phyloP scores from a whole-genome alignment of 805 yeast genomes.

The Barnettozyma salicaria region DNA sequence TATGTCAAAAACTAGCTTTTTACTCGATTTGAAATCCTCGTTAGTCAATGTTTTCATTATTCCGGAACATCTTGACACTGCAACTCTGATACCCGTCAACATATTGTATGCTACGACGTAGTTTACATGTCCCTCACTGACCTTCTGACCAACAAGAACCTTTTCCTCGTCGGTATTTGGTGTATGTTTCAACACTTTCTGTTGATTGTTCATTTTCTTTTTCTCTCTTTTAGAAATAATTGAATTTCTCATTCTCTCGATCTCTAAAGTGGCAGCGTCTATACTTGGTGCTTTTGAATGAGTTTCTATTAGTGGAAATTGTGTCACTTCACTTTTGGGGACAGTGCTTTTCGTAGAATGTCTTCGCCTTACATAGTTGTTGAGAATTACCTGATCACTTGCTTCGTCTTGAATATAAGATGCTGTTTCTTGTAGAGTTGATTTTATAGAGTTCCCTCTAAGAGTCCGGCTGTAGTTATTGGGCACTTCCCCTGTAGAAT shows the following conservation, averaged over 20 bases:
- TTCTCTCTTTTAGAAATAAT: constrained; percentile 37
- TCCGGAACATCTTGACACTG: constrained; percentile 89
- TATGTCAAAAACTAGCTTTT: constrained; percentile 81
- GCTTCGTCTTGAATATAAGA: constrained; percentile 32
- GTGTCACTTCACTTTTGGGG: background rate
- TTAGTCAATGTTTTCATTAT: constrained; percentile 66
- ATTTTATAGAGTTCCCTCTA: background rate
- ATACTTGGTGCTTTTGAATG: constrained; percentile 24
- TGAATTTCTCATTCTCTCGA: constrained; percentile 45
- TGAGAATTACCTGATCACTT: constrained; percentile 30
- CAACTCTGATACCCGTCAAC: constrained; percentile 94
- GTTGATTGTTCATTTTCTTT: constrained; percentile 29
- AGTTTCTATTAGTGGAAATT: constrained; percentile 11
- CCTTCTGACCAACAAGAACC: constrained; percentile 72
- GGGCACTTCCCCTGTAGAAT: too few relatives aligned
- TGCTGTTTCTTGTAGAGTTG: constrained; percentile 22
- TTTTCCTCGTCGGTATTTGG: constrained; percentile 41
- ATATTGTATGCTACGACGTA: constrained; percentile 93
- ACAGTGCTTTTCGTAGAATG: constrained; percentile 13
- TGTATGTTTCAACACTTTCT: background rate
- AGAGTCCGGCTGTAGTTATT: constrained; percentile 8
- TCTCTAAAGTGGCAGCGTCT: constrained; percentile 39
- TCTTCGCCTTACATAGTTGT: constrained; percentile 25
- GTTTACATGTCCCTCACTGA: constrained; percentile 89
- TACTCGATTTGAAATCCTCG: constrained; percentile 62